Evolutionary conservation across 805 yeast genomes (phyloP).

Genomic region (Wickerhamiella alocasiicola): DNA sequence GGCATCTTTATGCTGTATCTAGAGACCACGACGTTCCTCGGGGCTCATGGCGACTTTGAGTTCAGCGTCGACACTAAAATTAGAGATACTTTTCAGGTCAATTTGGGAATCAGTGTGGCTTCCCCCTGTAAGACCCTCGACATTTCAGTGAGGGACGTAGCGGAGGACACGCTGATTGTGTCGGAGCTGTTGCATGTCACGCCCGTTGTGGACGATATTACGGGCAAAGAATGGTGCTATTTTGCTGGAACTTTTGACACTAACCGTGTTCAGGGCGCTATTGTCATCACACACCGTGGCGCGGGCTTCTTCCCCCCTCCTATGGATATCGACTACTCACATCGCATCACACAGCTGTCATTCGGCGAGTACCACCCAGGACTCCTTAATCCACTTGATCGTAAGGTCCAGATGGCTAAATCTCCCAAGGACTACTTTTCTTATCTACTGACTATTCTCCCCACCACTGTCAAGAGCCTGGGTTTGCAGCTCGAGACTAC

Average conservation of each 20-base stretch:
- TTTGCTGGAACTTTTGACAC: slow-evolving; percentile 74
- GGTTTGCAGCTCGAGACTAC: slow-evolving; percentile 68
- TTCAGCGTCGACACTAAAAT: slow-evolving; percentile 59
- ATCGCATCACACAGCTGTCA: slow-evolving; percentile 73
- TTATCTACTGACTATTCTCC: slow-evolving; percentile 70
- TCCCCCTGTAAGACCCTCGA: slow-evolving; percentile 72
- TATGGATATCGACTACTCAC: slow-evolving; percentile 57
- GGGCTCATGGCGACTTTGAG: slow-evolving; percentile 67
- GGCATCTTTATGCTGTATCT: slow-evolving; percentile 62
- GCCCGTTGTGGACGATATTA: slow-evolving; percentile 20
- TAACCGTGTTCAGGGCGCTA: slow-evolving; percentile 72
- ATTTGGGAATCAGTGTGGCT: slow-evolving; percentile 66
- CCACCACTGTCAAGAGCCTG: slow-evolving; percentile 50
- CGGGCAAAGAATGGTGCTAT: slow-evolving; percentile 48
- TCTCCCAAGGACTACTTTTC: slow-evolving; percentile 33
- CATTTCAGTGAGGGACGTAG: slow-evolving; percentile 63
- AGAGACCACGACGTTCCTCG: slow-evolving; percentile 72
- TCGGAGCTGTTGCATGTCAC: slow-evolving; percentile 62
- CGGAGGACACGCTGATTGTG: slow-evolving; percentile 69
- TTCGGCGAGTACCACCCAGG: slow-evolving; percentile 85
- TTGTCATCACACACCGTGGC: slow-evolving; percentile 55
- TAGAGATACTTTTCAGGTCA: slow-evolving; percentile 48
- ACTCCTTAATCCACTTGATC: slow-evolving; percentile 77
- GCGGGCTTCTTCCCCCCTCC: slow-evolving; percentile 4
- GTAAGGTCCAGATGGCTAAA: slow-evolving; percentile 34